phyloP scores from a whole-genome alignment of 306 rosid species.

The Albizia julibrissin region DNA sequence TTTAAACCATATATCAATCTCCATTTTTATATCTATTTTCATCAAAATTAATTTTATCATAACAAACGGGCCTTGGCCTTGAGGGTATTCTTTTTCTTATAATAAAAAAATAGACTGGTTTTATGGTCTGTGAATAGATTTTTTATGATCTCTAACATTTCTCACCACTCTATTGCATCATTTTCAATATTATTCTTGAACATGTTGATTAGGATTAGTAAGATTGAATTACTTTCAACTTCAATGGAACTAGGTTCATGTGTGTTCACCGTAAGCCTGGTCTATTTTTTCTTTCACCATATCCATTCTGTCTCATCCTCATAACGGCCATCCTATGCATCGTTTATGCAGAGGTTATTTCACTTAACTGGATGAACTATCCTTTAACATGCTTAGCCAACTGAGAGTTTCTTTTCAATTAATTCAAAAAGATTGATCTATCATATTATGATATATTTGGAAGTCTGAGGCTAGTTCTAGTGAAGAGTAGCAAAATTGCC shows the following conservation, averaged over 20 bases:
- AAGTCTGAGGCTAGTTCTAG: constrained; percentile 68
- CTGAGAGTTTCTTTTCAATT: constrained; percentile 10
- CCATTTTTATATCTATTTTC: too few relatives aligned
- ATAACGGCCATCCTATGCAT: not conserved
- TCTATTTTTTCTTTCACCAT: not conserved
- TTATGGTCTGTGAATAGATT: too few relatives aligned
- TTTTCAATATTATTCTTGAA: too few relatives aligned
- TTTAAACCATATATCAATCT: too few relatives aligned
- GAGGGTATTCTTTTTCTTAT: too few relatives aligned
- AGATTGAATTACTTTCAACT: not conserved
- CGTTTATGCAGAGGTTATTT: not conserved
- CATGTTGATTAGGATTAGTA: not conserved
- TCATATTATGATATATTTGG: constrained; percentile 81
- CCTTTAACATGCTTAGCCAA: not conserved
- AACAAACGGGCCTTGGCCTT: too few relatives aligned
- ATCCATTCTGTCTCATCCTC: not conserved
- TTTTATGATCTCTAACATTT: too few relatives aligned
- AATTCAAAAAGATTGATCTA: constrained; percentile 68
- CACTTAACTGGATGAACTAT: not conserved
- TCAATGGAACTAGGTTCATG: not conserved
- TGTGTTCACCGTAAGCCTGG: not conserved
- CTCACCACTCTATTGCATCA: too few relatives aligned
- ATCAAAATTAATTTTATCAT: too few relatives aligned
- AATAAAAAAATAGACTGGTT: too few relatives aligned
- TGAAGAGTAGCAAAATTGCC: constrained; percentile 59